A percentile compares a stretch with the other conserved stretches of the same genome.
Evolutionary conservation across 495 filamentous ascomycete species (phyloP).

Genomic region (Friedmanniomyces simplex): DNA sequence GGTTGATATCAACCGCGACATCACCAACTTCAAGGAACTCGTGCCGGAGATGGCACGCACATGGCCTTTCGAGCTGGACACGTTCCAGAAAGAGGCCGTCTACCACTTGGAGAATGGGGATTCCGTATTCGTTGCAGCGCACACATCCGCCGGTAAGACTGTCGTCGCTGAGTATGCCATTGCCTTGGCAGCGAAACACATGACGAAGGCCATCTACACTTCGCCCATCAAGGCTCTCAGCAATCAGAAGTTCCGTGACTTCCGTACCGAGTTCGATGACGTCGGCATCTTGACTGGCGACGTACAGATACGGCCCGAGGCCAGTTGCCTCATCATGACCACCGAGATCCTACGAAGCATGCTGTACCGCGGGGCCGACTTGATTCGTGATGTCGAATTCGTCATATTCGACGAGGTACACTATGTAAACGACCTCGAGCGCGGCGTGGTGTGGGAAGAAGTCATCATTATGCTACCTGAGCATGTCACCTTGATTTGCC

Average conservation of each 20-base stretch:
- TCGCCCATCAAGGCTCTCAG: conserved; percentile 97
- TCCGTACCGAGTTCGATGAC: conserved; percentile 78
- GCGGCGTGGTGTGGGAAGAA: conserved; percentile 98
- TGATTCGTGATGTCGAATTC: conserved; percentile 95
- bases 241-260: conserved; percentile 98
- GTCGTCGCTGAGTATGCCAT: conserved; percentile 98
- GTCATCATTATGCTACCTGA: conserved; percentile 99
- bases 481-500: conserved; percentile 86
- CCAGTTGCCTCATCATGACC: conserved; percentile 98
- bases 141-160: conserved; percentile 96
- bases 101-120: conserved; percentile 96
- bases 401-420: conserved; percentile 99
- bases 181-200: conserved; percentile 86
- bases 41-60: conserved; percentile 93
- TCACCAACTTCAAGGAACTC: conserved; percentile 81
- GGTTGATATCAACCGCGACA: conserved; percentile 85
- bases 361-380: conserved; percentile 91
- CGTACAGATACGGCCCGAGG: conserved; percentile 96
- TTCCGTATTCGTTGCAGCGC: conserved; percentile 97
- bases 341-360: conserved; percentile 97
- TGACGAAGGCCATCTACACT: conserved; percentile 99
- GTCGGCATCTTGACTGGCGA: conserved; percentile 96
- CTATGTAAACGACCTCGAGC: conserved; percentile 95
- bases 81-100: conserved; percentile 95
- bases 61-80: conserved; percentile 96